Base-by-base conservation (phyloP, 2,329 filamentous ascomycete genomes). In the Colletotrichum lupini region DNA sequence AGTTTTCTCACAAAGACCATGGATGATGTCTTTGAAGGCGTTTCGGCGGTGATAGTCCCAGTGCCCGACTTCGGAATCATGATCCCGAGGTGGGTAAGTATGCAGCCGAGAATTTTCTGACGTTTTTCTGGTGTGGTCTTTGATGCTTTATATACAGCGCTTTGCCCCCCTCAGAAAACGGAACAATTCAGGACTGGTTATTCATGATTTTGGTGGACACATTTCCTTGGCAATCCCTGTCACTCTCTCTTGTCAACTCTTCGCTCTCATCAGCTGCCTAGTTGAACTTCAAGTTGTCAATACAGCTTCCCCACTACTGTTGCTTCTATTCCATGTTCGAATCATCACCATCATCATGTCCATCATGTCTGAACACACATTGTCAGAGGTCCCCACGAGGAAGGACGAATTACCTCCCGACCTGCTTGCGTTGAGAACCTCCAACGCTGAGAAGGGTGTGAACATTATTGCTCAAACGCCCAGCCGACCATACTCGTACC, bases 361-460 rank as follows among this genome's bases (percentile, higher is more conserved):
- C 60, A 64, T 66, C 56, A 73, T 71, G 67, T 71, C 71, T 24
- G 61, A 70, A 22, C 60, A 73, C 30, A 61, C 71, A 0, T 26
- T 73, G 19, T 73, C 71, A 28, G 67, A 60, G 24, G 71, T 66
- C 19, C 67, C 67, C 26, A 73, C 71, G 49, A 61, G 71, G 37
- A 37, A 26, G 14, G 71, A 73, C 37, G 67, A 71, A 19, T 2
- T 56, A 19, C 71, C 67, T 9, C 46, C 71, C 2, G 67, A 73
- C 28, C 8, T 73, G 22, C 24, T 73, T 1, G 67, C 71, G 2
- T 19, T 73, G 22, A 61, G 49, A 2, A 73, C 71, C 3, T 73
- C 71, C 67, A 73, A 73, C 56, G 71, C 71, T 22, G 71, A 73
- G 35, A 73, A 73, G 67, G 71, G 71, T 2, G 71, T 73, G 19